Conservation (phyloP, 2,329 filamentous ascomycete genomes). For the Ophiocordyceps robertsii region DNA sequence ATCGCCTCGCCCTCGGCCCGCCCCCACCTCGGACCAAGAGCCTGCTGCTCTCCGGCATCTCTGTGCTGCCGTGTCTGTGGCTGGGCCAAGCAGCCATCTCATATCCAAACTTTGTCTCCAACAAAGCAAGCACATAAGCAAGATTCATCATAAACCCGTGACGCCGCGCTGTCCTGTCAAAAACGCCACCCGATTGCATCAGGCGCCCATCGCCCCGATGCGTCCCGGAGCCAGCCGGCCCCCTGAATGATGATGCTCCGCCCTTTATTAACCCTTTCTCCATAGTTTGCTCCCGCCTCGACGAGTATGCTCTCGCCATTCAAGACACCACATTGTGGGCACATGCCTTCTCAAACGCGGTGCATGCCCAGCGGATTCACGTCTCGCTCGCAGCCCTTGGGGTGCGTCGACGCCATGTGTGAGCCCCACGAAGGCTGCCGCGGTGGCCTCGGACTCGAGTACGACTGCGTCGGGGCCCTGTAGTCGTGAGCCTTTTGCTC, state of each 20-base stretch:
- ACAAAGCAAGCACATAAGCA: too few relatives aligned
- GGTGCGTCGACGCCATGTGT: constrained; percentile 23
- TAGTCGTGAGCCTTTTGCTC: constrained; percentile 36
- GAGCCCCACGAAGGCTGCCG: constrained; percentile 27
- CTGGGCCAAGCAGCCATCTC: too few relatives aligned
- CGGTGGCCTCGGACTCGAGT: constrained; percentile 40
- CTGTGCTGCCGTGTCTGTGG: too few relatives aligned
- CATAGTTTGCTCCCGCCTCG: too few relatives aligned
- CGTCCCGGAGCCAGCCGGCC: too few relatives aligned
- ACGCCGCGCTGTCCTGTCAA: constrained; percentile 7
- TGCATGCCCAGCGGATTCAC: constrained; percentile 46
- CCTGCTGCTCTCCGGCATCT: too few relatives aligned
- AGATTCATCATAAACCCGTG: constrained; percentile 1
- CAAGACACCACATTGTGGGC: neutral
- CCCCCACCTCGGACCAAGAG: too few relatives aligned
- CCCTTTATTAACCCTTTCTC: too few relatives aligned
- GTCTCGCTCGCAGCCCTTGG: constrained; percentile 18
- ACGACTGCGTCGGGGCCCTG: constrained; percentile 39
- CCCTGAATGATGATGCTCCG: too few relatives aligned
- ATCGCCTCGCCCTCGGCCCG: too few relatives aligned
- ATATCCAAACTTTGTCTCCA: too few relatives aligned
- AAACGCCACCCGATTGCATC: neutral
- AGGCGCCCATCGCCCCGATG: too few relatives aligned
- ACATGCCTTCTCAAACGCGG: constrained; percentile 24
- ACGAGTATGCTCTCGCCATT: neutral